Evolutionary conservation across 2,329 filamentous ascomycete genomes (phyloP), one percentile per base, ranked within the genome.

Genomic region (Pseudogymnoascus sp.): DNA sequence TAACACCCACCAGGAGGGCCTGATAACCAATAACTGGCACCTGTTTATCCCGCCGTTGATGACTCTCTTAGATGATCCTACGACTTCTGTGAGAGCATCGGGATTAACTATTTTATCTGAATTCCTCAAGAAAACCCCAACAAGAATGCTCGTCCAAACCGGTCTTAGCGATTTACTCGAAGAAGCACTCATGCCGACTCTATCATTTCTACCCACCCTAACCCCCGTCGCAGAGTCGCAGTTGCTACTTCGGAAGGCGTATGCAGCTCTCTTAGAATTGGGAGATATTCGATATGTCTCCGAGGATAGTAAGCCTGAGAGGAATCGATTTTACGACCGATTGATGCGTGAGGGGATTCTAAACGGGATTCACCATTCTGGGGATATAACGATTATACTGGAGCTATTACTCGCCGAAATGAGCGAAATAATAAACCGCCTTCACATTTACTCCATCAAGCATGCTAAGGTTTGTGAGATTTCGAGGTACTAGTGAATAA

Each of bases 151-250:
- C 49, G 73, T 73, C 11, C 78, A 79, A 52, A 89, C 85, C 0
- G 89, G 89, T 0, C 82, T 93, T 6, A 82, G 81, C 21, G 75
- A 80, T 12, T 81, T 93, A 26, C 88, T 93, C 65, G 82, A 87
- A 69, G 83, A 91, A 19, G 83, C 86, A 2, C 74, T 91, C 1
- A 81, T 87, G 66, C 89, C 91, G 0, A 85, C 86, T 37, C 80
- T 96, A n/a, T 80, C 88, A 6, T 90, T 86, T 68, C 79, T 96
- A 5, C 92, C 93, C 0, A 84, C 81, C 11, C 77, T 96, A 43
- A 96, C 91, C 0, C 85, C 89, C 0, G 88, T 90, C 69, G 72
- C 80, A 0, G 89, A 94, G 62, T 89, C 89, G 3, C 70, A 89
- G 1, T 69, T 71, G 1, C 76, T 97, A 2, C 80, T 96, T 1